Evolutionary conservation across 2,329 filamentous ascomycete genomes (phyloP), one percentile per base, ranked within the genome.

Genomic region (Fusarium abutilonis): DNA sequence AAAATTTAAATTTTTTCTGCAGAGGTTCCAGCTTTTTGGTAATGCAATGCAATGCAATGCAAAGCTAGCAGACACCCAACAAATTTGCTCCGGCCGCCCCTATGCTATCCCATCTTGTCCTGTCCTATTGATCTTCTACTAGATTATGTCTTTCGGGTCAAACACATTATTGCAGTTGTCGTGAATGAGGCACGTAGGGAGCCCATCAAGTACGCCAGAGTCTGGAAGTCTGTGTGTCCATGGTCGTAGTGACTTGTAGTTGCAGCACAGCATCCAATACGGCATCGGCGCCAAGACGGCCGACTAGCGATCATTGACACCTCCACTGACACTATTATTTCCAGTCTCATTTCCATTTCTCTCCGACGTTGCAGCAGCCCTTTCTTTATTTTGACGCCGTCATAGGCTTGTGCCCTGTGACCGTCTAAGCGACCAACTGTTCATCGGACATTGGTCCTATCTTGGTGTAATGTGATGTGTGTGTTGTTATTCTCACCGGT

Each of bases 331-430:
- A 47, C 54, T 39, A 56, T 49, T 64, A 63, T 63, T 64, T 47
- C 60, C 60, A 63, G 46, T 42, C 36, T 56, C 56, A 64, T 67
- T 60, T 66, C 56, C 62, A 61, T 58, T 40, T 40, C 35, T 50
- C 54, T 35, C 57, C 42, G 43, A 60, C 15, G 43, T 55, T 60
- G 29, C 56, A 60, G 17, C 42, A 55, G 43, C n/a, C 36, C 26
- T 32, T 31, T 19, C 19, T 19, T 19, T 19, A 19, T 19, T 43
- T 38, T 26, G 19, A 38, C 9, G 21, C 58, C 46, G 53, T 52
- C 41, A 57, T 58, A 36, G 48, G 43, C 28, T 23, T 44, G 23
- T 41, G 28, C 31, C 56, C 43, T 56, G 56, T 42, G 49, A 56
- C 49, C 46, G 26, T 43, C 34, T 32, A 46, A 40, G 31, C 31